A percentile compares a stretch with the other conserved stretches of the same genome.
These are phyloP conservation scores for Yamadazyma dushanensis DNA, from an alignment of 1,139 yeast genomes.

Conservation along the genomic window DNA sequence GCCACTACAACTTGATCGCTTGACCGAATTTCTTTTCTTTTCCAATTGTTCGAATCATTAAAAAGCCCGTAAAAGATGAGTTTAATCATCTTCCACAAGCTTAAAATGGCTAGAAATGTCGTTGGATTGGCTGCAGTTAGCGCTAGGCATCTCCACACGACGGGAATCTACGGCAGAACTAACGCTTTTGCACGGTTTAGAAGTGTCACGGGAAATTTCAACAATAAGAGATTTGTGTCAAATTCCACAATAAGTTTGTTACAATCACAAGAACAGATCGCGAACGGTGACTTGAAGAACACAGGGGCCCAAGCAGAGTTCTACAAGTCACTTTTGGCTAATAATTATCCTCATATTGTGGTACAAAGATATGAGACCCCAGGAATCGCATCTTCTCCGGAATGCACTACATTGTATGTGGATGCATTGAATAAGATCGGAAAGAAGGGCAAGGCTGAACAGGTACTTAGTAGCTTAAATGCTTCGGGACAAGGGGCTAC, in stretches of 20 bases:
- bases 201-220: background rate
- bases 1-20: background rate
- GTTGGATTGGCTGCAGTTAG: background rate
- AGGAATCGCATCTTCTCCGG: conserved; percentile 79
- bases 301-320: conserved; percentile 78
- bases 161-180: background rate
- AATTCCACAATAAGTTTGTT: conserved; percentile 36
- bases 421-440: conserved; percentile 82
- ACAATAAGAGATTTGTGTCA: conserved; percentile 9
- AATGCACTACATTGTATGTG: conserved; percentile 73
- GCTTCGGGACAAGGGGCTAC: conserved; percentile 20
- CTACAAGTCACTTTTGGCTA: conserved; percentile 66
- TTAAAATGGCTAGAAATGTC: background rate
- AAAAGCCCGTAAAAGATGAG: background rate
- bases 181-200: background rate
- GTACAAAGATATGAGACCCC: conserved; percentile 90
- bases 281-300: conserved; percentile 70
- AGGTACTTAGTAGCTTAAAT: conserved; percentile 37
- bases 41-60: background rate
- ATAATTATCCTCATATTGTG: conserved; percentile 90
- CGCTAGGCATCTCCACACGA: background rate
- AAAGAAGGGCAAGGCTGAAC: conserved; percentile 73
- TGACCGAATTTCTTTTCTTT: too few species aligned
- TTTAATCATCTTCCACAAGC: background rate
- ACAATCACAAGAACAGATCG: conserved; percentile 76